phyloP scores from a whole-genome alignment of 2,329 filamentous ascomycete species.

The Cladophialophora exuberans region DNA sequence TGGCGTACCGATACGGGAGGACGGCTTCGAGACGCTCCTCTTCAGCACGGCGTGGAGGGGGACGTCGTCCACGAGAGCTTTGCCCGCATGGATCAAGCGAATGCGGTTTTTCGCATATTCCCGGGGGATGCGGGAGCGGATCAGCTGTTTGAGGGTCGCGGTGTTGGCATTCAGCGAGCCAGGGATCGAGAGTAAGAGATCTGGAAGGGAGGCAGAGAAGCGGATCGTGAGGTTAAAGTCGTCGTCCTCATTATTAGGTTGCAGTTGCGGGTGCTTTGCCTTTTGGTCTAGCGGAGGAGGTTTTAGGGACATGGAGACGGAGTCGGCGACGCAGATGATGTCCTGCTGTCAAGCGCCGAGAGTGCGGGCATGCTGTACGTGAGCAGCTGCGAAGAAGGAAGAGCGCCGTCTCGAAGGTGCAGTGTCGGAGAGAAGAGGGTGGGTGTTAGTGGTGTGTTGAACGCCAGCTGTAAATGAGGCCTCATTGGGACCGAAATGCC shows the following conservation, averaged over 20 bases:
- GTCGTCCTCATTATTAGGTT: conserved; percentile 6
- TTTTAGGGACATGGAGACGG: conserved; percentile 24
- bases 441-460: too few species aligned
- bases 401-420: background rate
- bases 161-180: conserved; percentile 59
- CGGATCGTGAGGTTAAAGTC: conserved; percentile 78
- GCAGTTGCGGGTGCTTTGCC: background rate
- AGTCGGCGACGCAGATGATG: background rate
- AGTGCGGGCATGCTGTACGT: conserved; percentile 8
- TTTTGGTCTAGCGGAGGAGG: conserved; percentile 12
- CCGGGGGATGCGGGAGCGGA: conserved; percentile 70
- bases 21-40: conserved; percentile 56
- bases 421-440: background rate
- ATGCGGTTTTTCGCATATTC: conserved; percentile 70
- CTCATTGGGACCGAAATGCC: too few species aligned
- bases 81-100: conserved; percentile 87
- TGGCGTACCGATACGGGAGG: conserved; percentile 46
- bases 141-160: conserved; percentile 77
- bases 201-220: conserved; percentile 83
- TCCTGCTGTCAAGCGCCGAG: background rate
- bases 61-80: conserved; percentile 75
- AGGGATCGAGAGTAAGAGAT: conserved; percentile 77
- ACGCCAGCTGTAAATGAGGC: too few species aligned
- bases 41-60: conserved; percentile 71
- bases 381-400: background rate